Conservation (phyloP, 495 filamentous ascomycete genomes). For the Diplogelasinospora grovesii region DNA sequence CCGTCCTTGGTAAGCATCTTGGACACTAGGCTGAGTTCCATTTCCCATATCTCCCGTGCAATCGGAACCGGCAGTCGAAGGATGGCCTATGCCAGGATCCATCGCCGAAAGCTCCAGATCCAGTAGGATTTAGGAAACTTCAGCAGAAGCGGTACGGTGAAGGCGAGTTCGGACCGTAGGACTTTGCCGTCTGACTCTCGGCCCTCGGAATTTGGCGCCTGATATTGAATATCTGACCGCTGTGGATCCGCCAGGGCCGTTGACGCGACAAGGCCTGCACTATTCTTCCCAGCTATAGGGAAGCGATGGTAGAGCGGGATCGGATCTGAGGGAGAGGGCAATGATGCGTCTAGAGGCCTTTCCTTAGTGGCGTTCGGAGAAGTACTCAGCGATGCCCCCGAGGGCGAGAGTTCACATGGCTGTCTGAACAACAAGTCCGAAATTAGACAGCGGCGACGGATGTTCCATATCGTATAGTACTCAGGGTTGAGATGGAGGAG, state of each 20-base stretch:
- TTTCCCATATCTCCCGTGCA: slow-evolving; percentile 65
- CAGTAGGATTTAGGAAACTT: slow-evolving; percentile 97
- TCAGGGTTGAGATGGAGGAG: slow-evolving; percentile 87
- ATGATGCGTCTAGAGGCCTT: slow-evolving; percentile 44
- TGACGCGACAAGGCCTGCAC: slow-evolving; percentile 51
- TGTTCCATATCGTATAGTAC: slow-evolving; percentile 98
- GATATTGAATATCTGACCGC: background rate
- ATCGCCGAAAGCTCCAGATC: slow-evolving; percentile 97
- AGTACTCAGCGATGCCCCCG: slow-evolving; percentile 51
- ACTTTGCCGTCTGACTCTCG: slow-evolving; percentile 23
- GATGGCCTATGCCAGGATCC: slow-evolving; percentile 71
- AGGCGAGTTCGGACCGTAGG: slow-evolving; percentile 60
- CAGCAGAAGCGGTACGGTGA: slow-evolving; percentile 74
- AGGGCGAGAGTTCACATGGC: slow-evolving; percentile 45
- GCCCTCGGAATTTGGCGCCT: too few relatives aligned
- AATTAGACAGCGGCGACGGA: slow-evolving; percentile 64
- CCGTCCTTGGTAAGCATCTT: slow-evolving; percentile 84
- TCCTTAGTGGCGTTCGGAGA: slow-evolving; percentile 44
- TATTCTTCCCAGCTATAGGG: slow-evolving; percentile 50
- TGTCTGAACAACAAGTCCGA: slow-evolving; percentile 47
- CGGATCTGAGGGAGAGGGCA: slow-evolving; percentile 39
- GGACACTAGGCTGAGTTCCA: slow-evolving; percentile 69
- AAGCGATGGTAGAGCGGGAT: slow-evolving; percentile 37
- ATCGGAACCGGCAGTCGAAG: slow-evolving; percentile 45
- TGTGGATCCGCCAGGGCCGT: too few relatives aligned